phyloP scores from a whole-genome alignment of 2,329 filamentous ascomycete genomes.

The Neonectria faginata region DNA sequence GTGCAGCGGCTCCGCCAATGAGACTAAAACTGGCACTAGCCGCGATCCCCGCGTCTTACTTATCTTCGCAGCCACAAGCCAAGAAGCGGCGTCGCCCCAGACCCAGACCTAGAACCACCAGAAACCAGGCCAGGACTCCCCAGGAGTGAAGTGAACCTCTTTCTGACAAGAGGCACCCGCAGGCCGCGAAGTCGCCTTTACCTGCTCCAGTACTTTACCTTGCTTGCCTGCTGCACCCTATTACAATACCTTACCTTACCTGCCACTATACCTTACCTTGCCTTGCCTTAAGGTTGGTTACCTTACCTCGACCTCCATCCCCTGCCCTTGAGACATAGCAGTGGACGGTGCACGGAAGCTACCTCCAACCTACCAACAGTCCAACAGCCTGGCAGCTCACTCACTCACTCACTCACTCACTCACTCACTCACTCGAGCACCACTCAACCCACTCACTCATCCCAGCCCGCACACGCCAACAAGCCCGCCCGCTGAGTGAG shows the following conservation, averaged over 20 bases:
- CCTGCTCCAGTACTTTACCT: slow-evolving; percentile 29
- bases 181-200: slow-evolving; percentile 18
- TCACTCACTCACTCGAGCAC: slow-evolving; percentile 11
- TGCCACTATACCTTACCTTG: not conserved
- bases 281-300: not conserved
- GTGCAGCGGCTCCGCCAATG: slow-evolving; percentile 41
- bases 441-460: slow-evolving; percentile 21
- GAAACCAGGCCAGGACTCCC: not conserved
- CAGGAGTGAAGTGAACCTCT: slow-evolving; percentile 5
- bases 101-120: slow-evolving; percentile 1
- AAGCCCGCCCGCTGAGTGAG: slow-evolving; percentile 19
- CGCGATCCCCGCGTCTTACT: slow-evolving; percentile 46
- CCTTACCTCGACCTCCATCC: not conserved
- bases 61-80: slow-evolving; percentile 29
- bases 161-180: slow-evolving; percentile 3
- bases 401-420: slow-evolving; percentile 5
- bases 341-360: no score
- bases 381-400: not conserved
- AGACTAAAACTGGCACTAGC: slow-evolving; percentile 44
- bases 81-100: slow-evolving; percentile 12
- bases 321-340: no score
- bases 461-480: slow-evolving; percentile 18
- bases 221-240: slow-evolving; percentile 19
- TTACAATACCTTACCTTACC: not conserved
- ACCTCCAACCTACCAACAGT: not conserved